A percentile compares a stretch with the other conserved stretches of the same genome.
These are phyloP conservation scores for Mycotypha africana DNA, from an alignment of 371 early-diverging fungal species.

Conservation along the genomic window DNA sequence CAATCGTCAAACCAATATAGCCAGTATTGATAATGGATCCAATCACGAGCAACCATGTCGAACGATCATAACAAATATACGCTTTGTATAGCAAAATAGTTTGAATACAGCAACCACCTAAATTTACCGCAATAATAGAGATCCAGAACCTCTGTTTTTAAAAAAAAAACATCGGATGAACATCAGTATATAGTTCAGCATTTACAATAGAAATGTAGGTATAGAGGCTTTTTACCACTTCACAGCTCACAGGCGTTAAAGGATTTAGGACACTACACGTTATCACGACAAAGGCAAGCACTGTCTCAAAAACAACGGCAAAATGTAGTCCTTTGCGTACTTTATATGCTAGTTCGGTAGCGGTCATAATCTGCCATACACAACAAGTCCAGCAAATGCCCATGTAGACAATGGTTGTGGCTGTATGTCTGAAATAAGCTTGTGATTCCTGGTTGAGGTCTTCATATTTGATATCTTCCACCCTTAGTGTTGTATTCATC, in stretches of 20 bases:
- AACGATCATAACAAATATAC: conserved; percentile 34
- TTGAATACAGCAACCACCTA: conserved; percentile 39
- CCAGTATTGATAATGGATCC: conserved; percentile 34
- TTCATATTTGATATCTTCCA: neutral
- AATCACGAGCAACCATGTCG: conserved; percentile 25
- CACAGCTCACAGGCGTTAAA: conserved; percentile 21
- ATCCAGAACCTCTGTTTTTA: conserved; percentile 43
- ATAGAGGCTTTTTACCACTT: too few species aligned
- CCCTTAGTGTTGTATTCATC: too few species aligned
- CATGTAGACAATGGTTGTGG: conserved; percentile 30
- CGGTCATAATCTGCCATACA: conserved; percentile 30
- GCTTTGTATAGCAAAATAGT: conserved; percentile 42
- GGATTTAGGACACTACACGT: conserved; percentile 32
- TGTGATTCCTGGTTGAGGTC: conserved; percentile 2
- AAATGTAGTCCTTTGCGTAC: conserved; percentile 27
- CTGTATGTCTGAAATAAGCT: conserved; percentile 7
- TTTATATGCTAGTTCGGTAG: conserved; percentile 13
- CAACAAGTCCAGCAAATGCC: conserved; percentile 31
- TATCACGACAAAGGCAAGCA: conserved; percentile 27
- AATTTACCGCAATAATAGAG: conserved; percentile 34
- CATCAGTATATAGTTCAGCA: too few species aligned
- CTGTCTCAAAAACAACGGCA: conserved; percentile 24
- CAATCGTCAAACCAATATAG: conserved; percentile 30
- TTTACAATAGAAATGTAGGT: too few species aligned
- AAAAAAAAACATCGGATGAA: neutral